Percentiles rank a stretch among this genome's conserved stretches.
phyloP scores from a whole-genome alignment of 306 rosid species.

The Dryas octopetala region DNA sequence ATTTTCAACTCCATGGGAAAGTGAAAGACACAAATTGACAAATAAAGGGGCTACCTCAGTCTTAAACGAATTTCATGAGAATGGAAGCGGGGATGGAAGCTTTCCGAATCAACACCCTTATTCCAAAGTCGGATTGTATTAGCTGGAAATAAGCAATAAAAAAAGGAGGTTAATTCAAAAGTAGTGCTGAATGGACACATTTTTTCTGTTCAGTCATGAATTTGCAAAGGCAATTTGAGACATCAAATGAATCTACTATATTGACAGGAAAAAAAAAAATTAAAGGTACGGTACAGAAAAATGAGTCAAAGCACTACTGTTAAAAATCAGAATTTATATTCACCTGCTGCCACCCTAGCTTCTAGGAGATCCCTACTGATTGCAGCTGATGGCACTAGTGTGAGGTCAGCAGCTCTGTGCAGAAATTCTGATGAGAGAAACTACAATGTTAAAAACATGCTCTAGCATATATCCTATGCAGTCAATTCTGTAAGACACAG shows the following conservation, averaged over 20 bases:
- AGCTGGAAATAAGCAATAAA: constrained; percentile 50
- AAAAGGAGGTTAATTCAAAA: constrained; percentile 17
- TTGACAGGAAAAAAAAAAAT: background rate
- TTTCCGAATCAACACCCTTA: constrained; percentile 93
- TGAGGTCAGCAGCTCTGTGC: constrained; percentile 94
- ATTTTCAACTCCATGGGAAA: constrained; percentile 21
- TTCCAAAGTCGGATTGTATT: constrained; percentile 95
- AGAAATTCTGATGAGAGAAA: constrained; percentile 69
- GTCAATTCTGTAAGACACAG: too few relatives aligned
- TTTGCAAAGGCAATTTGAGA: background rate
- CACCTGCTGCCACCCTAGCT: constrained; percentile 84
- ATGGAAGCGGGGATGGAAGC: constrained; percentile 77
- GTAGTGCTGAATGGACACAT: constrained; percentile 2
- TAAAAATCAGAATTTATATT: constrained; percentile 24
- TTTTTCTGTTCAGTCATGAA: background rate
- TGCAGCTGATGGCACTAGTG: constrained; percentile 95
- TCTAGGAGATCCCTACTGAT: constrained; percentile 76
- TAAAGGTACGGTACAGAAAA: background rate
- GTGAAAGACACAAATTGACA: constrained; percentile 8
- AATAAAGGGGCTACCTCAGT: constrained; percentile 50
- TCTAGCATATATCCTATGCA: background rate
- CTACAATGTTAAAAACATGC: constrained; percentile 24
- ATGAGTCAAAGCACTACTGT: background rate
- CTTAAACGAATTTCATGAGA: constrained; percentile 82
- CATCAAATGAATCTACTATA: background rate